Evolutionary conservation across 139 green algal genomes (phyloP).

Genomic region (Monoraphidium neglectum): DNA sequence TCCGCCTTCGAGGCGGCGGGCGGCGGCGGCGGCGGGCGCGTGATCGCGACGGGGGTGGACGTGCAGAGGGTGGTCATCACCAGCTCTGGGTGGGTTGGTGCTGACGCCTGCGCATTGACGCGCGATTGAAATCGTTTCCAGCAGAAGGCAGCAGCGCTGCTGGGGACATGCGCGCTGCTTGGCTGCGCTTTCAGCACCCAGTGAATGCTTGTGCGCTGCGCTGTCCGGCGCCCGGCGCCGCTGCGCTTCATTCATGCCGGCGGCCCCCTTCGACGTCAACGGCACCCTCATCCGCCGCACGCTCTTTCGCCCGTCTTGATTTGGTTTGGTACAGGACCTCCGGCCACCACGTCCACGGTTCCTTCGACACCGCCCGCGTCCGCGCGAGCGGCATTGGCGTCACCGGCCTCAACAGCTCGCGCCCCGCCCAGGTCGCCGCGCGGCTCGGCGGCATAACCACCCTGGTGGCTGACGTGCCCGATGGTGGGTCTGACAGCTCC

Average conservation of each 20-base stretch:
- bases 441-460: not conserved
- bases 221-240: not conserved
- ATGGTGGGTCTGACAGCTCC: not conserved
- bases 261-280: not conserved
- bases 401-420: not conserved
- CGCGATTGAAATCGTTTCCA: not conserved
- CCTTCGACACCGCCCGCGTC: not conserved
- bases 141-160: too few species aligned
- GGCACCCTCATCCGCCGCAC: not conserved
- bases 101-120: too few species aligned
- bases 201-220: not conserved
- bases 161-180: too few species aligned
- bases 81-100: constrained; percentile 1
- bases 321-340: not conserved
- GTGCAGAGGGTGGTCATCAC: not conserved
- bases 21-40: not conserved
- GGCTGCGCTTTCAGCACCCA: too few species aligned
- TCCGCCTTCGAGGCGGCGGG: not conserved
- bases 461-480: not conserved
- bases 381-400: not conserved
- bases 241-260: not conserved
- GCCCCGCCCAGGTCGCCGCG: not conserved
- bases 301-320: not conserved
- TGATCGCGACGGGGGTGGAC: not conserved
- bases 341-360: not conserved